Conservation (phyloP, 202 grass and related monocot genomes). For the Schoenoplectus triqueter region DNA sequence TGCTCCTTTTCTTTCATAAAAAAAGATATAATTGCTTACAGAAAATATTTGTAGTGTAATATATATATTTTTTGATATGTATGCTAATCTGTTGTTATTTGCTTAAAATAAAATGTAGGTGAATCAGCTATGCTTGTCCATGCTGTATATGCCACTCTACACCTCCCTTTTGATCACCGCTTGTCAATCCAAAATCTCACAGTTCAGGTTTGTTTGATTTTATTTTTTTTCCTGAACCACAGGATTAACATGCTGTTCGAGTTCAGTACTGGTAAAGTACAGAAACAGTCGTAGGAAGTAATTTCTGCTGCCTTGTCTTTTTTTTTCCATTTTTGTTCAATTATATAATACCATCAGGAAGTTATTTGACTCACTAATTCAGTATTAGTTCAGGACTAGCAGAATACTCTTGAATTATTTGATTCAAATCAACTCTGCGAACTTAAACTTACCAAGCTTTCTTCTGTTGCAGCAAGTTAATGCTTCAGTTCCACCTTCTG, state of each 20-base stretch:
- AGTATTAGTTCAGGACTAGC: too few relatives aligned
- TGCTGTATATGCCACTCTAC: constrained; percentile 81
- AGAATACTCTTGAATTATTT: not conserved
- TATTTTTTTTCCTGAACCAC: not conserved
- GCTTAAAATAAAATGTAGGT: constrained; percentile 52
- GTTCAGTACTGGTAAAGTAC: not conserved
- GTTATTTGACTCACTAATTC: too few relatives aligned
- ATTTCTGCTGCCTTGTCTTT: not conserved
- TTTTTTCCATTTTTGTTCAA: not conserved
- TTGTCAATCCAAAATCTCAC: constrained; percentile 97
- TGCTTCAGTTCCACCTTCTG: constrained; percentile 78
- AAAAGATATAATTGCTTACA: not conserved
- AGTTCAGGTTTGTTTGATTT: constrained; percentile 57
- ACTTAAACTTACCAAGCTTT: not conserved
- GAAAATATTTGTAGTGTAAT: not conserved
- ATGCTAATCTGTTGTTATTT: not conserved
- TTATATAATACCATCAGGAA: not conserved
- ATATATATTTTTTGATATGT: not conserved
- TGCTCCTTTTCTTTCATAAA: not conserved
- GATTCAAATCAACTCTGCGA: not conserved
- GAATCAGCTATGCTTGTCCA: constrained; percentile 78
- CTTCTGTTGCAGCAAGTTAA: constrained; percentile 60
- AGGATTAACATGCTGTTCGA: not conserved
- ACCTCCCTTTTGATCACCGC: constrained; percentile 87
- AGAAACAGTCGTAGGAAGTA: not conserved